Percentiles rank a stretch among this genome's conserved stretches.
These are phyloP conservation scores for Mimosa pudica DNA, from an alignment of 306 rosid species.

Conservation along the genomic window DNA sequence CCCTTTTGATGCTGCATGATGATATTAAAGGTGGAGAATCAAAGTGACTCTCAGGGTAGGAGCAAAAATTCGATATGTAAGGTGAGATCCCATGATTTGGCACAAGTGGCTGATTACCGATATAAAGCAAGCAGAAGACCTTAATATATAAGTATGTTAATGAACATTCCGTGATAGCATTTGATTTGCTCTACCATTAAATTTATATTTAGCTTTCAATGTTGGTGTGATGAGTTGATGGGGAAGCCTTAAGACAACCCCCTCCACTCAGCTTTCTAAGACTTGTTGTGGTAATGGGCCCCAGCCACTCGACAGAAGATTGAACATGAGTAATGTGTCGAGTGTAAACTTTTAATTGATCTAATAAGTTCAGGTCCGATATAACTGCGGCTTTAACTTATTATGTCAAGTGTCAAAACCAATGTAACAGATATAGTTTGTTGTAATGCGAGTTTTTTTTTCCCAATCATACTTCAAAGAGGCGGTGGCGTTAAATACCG, in stretches of 20 bases:
- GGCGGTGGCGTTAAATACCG: not conserved
- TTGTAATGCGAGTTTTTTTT: slow-evolving; percentile 1
- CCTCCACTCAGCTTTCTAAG: not conserved
- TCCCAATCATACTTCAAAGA: slow-evolving; percentile 4
- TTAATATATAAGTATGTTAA: slow-evolving; percentile 26
- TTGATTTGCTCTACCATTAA: slow-evolving; percentile 1
- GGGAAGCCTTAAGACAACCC: slow-evolving; percentile 31
- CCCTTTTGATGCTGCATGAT: slow-evolving; percentile 2
- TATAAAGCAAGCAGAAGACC: slow-evolving; percentile 29
- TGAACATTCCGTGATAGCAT: slow-evolving; percentile 24
- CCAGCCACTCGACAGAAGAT: not conserved
- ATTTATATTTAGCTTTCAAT: slow-evolving; percentile 24
- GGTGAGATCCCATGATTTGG: slow-evolving; percentile 8
- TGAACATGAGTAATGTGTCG: not conserved
- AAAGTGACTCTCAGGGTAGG: slow-evolving; percentile 6
- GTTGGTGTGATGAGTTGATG: slow-evolving; percentile 8
- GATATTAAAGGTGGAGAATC: slow-evolving; percentile 32
- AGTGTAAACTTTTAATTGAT: not conserved
- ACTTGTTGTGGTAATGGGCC: slow-evolving; percentile 5
- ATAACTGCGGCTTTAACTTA: not conserved
- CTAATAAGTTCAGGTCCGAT: slow-evolving; percentile 12
- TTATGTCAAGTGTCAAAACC: not conserved
- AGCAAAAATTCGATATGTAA: slow-evolving; percentile 14
- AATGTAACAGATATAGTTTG: slow-evolving; percentile 16
- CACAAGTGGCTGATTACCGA: slow-evolving; percentile 7